Evolutionary conservation across 1,139 yeast species (phyloP).

Genomic region (Blastobotrys niveus): DNA sequence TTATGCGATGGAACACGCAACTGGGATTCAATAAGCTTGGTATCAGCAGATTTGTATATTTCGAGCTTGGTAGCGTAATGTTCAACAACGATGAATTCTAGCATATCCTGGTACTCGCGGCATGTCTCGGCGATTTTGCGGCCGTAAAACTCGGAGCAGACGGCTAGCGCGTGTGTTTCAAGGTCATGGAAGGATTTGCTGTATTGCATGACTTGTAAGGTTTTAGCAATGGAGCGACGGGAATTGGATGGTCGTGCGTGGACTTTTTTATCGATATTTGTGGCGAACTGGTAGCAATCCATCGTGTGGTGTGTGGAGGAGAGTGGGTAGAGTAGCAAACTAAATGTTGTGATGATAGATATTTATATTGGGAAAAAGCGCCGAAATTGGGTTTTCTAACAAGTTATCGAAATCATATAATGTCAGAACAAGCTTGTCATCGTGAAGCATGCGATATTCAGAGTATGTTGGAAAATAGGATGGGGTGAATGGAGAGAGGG

Average conservation of each 20-base stretch:
- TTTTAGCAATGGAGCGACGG: background rate
- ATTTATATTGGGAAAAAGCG: too few species aligned
- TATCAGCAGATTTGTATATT: slow-evolving; percentile 1
- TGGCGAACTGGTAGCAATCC: slow-evolving; percentile 13
- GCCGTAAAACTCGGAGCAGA: background rate
- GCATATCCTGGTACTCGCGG: slow-evolving; percentile 1
- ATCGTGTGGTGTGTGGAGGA: too few species aligned
- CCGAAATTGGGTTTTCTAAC: too few species aligned
- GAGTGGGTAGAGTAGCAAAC: too few species aligned
- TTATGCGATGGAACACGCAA: background rate
- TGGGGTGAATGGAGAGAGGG: too few species aligned
- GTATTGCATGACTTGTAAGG: background rate
- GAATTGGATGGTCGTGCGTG: slow-evolving; percentile 1
- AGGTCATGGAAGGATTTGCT: slow-evolving; percentile 1
- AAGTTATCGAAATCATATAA: background rate
- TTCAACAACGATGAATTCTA: slow-evolving; percentile 9
- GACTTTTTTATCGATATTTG: background rate
- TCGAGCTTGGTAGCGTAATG: slow-evolving; percentile 9
- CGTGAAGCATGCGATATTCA: slow-evolving; percentile 63
- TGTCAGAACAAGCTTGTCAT: slow-evolving; percentile 39
- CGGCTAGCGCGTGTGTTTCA: background rate
- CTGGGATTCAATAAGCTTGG: too few species aligned
- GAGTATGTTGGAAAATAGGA: slow-evolving; percentile 31
- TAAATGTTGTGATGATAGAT: too few species aligned
- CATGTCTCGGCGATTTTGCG: background rate